Evolutionary conservation across 169 alveolate species (phyloP).

Genomic region (Plasmodium vivax): DNA sequence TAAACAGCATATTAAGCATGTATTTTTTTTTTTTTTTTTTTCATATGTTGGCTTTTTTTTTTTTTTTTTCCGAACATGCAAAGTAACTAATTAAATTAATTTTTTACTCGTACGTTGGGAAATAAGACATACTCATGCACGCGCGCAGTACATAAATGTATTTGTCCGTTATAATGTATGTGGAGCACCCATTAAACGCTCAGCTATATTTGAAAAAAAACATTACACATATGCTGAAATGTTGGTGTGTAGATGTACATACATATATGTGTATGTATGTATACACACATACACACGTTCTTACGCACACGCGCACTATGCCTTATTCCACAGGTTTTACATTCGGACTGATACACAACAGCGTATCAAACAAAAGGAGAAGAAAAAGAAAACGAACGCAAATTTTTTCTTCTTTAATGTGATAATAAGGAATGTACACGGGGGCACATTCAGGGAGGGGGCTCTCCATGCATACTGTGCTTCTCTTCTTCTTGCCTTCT

Average conservation of each 20-base stretch:
- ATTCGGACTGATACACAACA: not conserved
- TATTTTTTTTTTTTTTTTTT: not conserved
- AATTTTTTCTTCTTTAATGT: not conserved
- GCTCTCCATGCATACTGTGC: not conserved
- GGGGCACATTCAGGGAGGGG: not conserved
- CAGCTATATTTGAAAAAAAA: not conserved
- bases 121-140: not conserved
- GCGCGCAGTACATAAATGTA: not conserved
- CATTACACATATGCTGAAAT: not conserved
- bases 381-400: not conserved
- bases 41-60: not conserved
- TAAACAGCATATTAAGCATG: not conserved
- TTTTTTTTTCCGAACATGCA: not conserved
- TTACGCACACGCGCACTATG: not conserved
- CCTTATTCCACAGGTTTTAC: not conserved
- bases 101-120: not conserved
- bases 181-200: not conserved
- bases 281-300: not conserved
- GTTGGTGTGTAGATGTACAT: not conserved
- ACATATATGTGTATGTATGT: not conserved
- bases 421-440: not conserved
- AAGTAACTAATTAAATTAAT: not conserved
- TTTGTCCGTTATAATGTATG: not conserved
- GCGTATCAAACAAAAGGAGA: not conserved
- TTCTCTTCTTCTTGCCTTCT: not conserved